A percentile compares a stretch with the other conserved stretches of the same genome.
Conservation (phyloP, 352 stramenopile genomes). For the Phytopythium boreale region DNA sequence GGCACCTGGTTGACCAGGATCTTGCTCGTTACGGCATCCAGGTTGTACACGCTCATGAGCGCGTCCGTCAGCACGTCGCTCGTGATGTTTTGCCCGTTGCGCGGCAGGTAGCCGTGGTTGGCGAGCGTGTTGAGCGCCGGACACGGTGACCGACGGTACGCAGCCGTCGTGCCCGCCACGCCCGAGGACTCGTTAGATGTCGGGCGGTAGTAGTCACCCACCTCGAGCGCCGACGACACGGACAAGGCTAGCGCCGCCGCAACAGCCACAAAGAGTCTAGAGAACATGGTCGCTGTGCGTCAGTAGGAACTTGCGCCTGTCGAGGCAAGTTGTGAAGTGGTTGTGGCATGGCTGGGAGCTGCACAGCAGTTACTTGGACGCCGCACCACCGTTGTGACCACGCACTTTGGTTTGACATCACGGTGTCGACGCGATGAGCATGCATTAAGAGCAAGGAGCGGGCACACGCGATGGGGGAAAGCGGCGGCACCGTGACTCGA, state of each 20-base stretch:
- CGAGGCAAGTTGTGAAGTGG: background rate
- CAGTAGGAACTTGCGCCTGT: background rate
- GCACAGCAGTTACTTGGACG: background rate
- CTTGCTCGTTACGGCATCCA: slow-evolving; percentile 15
- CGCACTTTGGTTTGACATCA: no score
- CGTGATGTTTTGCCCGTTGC: slow-evolving; percentile 30
- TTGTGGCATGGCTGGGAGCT: background rate
- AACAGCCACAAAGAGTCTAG: slow-evolving; percentile 4
- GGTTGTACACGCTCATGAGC: slow-evolving; percentile 32
- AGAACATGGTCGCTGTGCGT: slow-evolving; percentile 8
- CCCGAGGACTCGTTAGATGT: slow-evolving; percentile 21
- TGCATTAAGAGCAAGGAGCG: background rate
- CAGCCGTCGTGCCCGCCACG: slow-evolving; percentile 14
- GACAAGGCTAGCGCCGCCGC: background rate
- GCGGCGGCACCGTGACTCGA: background rate
- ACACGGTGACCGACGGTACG: slow-evolving; percentile 35
- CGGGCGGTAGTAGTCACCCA: slow-evolving; percentile 33
- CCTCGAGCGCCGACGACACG: slow-evolving; percentile 9
- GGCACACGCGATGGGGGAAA: background rate
- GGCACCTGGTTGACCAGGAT: slow-evolving; percentile 17
- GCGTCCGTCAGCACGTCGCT: slow-evolving; percentile 17
- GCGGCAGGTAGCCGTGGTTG: slow-evolving; percentile 43
- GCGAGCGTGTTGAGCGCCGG: slow-evolving; percentile 45
- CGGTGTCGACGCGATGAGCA: background rate
- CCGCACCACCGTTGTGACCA: no score